phyloP scores from a whole-genome alignment of 306 rosid genomes.

The Carpinus viminea region DNA sequence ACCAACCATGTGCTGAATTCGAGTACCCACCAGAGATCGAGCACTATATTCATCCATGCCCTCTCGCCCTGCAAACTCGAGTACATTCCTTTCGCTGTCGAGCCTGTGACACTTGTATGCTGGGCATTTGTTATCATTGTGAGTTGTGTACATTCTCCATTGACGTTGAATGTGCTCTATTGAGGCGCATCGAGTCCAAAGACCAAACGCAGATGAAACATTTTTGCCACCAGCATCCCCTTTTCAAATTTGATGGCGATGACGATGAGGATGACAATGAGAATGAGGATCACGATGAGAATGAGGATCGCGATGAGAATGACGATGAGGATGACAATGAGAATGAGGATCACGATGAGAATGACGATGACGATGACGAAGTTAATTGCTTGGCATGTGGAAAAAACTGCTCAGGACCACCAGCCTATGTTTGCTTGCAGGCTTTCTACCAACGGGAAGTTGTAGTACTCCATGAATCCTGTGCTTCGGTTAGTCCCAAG shows the following conservation, averaged over 20 bases:
- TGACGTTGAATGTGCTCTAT: background rate
- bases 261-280: too few relatives aligned
- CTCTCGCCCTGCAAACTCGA: background rate
- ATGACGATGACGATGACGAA: too few relatives aligned
- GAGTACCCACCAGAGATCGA: background rate
- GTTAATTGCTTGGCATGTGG: background rate
- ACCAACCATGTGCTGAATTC: background rate
- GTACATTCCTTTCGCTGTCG: background rate
- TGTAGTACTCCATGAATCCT: background rate
- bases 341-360: too few relatives aligned
- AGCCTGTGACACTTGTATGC: background rate
- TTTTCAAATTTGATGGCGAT: background rate
- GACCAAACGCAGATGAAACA: background rate
- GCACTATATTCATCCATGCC: background rate
- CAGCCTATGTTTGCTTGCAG: background rate
- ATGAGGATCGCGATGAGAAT: too few relatives aligned
- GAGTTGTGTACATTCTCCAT: background rate
- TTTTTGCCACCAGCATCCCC: background rate
- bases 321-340: too few relatives aligned
- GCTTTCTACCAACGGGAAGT: background rate
- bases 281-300: too few relatives aligned
- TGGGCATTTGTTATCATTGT: background rate
- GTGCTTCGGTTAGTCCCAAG: background rate
- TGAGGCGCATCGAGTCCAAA: background rate
- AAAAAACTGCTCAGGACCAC: background rate